Evolutionary conservation across 2,329 filamentous ascomycete genomes (phyloP).

Genomic region (Arthrobotrys sphaeroides): DNA sequence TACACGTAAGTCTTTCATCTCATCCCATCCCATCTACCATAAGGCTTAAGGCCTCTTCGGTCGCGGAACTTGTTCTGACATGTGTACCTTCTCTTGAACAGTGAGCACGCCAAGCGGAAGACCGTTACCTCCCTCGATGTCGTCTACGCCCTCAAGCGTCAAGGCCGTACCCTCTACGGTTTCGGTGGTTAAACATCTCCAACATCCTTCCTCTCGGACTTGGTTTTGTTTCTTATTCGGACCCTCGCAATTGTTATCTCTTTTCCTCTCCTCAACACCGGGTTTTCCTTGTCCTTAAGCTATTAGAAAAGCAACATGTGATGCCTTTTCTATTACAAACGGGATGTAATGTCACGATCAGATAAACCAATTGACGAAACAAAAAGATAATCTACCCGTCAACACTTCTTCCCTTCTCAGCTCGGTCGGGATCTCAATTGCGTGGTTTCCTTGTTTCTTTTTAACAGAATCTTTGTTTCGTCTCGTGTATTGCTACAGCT

Average conservation of each 20-base stretch:
- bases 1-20: constrained; percentile 66
- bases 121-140: constrained; percentile 77
- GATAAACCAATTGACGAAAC: constrained; percentile 50
- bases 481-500: constrained; percentile 40
- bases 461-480: too few relatives aligned
- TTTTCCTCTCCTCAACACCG: constrained; percentile 27
- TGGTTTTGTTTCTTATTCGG: constrained; percentile 6
- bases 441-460: constrained; percentile 10
- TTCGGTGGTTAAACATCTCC: constrained; percentile 78
- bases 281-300: not conserved
- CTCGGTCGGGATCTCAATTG: constrained; percentile 32
- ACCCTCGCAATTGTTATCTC: constrained; percentile 20
- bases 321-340: not conserved
- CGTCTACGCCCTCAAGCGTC: constrained; percentile 74
- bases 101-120: constrained; percentile 81
- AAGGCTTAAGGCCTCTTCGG: not conserved
- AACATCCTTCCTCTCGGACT: constrained; percentile 16
- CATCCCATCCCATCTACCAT: not conserved
- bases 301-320: constrained; percentile 14
- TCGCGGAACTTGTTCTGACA: constrained; percentile 5
- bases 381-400: not conserved
- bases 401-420: not conserved
- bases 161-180: constrained; percentile 82
- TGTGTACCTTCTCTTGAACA: not conserved
- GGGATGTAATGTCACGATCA: constrained; percentile 53